Base-by-base conservation (phyloP, 1,284 basidiomycete species). In the Stereum hirsutum region DNA sequence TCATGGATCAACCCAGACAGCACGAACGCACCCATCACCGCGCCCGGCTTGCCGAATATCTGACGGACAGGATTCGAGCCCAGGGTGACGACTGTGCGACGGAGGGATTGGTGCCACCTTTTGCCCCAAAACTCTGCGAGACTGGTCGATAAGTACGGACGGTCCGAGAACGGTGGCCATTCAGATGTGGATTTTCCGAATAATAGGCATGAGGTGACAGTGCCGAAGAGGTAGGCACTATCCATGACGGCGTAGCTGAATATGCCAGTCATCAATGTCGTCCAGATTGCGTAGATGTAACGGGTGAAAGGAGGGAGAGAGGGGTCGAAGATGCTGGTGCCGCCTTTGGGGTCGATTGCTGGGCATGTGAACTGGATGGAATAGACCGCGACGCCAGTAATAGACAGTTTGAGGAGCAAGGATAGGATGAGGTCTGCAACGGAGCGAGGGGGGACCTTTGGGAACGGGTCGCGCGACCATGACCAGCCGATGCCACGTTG, bases 401-500 rank as follows among this genome's bases (percentile, higher is more conserved):
- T 46, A 6, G 41, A 40, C 31, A 50, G 48, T 34, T 49, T 42
- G 3, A 41, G 66, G 63, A 7, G 64, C 3, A 50, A 32, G 17
- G 70, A 24, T n/a, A 66, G 35, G 17, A 64, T 49, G 5, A 64
- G 67, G 11, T 52, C 40, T 14, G 19, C 14, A 19, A 64, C 31
- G 15, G 28, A 19, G 2, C 15, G 68, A 14, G 46, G 49, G 1
- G 74, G 66, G 31, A 74, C 36, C n/a, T n/a, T n/a, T n/a, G n/a
- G n/a, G 38, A 66, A 58, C 4, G 72, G 55, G 28, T 64, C 60
- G 21, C 54, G 52, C 2, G 71, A 69, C 66, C 70, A 75, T 41
- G 65, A 60, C 77, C 78, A 81, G n/a, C 70, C 74, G 30, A 63
- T 50, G 3, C 76, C 78, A 8, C 76, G 72, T 10, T 72, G 46